Base-by-base conservation (phyloP, 106 monocot species). In the Phalaenopsis aphrodite region DNA sequence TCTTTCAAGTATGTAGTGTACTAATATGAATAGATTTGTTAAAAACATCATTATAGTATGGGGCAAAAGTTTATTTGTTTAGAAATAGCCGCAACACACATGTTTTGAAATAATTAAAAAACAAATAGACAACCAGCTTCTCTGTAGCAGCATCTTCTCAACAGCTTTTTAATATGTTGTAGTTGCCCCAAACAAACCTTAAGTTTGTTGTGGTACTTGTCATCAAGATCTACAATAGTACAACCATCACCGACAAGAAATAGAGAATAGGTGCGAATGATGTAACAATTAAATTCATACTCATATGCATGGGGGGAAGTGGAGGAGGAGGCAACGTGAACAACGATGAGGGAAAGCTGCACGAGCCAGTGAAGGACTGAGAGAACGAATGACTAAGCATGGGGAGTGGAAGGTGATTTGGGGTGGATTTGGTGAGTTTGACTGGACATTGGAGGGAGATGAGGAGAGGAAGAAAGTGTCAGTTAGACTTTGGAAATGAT, bases 371-470 rank as follows among this genome's bases (percentile, higher is more conserved):
- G 79, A 23, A 97, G 81, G 46, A 83, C 90, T 42, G 88, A 72
- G 41, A 92, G 83, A 78, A 97, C 76, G 8, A 83, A 78, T 1
- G 97, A 94, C 94, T 92, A 97, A 1, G 90, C 76, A 82, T 94
- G 97, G 36, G 96, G 96, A 15, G 94, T 90, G 18, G 90, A 89
- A 7, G 94, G 96, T 72, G 94, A 84, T 14, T 84, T 87, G 45
- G 88, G 5, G 88, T 90, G 36, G 96, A 96, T 38, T 84, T 85
- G 82, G 42, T 89, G 79, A 94, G 80, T 81, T 92, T 93, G 64
- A 87, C 1, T 48, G 96, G 96, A 84, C 90, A 96, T 18, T 66
- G 41, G 3, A 96, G 81, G 11, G n/a, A 0, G 38, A 41, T 72
- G 24, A 96, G 94, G 66, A 90, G 8, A 24, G 36, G 39, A 52